A percentile compares a stretch with the other conserved stretches of the same genome.
phyloP scores from a whole-genome alignment of 768 basidiomycete species.

The Panaeolus papilionaceus region DNA sequence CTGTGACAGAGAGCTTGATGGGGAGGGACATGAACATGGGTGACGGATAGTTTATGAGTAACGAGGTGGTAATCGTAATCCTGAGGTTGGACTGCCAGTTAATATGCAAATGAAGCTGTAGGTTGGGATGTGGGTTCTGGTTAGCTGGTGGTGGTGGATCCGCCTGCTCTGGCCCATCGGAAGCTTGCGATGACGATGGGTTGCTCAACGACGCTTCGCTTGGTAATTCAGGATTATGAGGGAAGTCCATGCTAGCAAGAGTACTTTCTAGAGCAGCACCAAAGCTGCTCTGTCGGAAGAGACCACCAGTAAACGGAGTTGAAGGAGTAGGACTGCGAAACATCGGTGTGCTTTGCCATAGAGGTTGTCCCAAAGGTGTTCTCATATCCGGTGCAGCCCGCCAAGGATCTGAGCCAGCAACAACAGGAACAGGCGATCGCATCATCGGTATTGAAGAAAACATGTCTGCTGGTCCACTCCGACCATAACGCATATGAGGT shows the following conservation, averaged over 20 bases:
- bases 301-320: constrained; percentile 35
- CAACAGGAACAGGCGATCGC: constrained; percentile 40
- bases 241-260: constrained; percentile 7
- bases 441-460: constrained; percentile 60
- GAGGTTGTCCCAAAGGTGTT: constrained; percentile 29
- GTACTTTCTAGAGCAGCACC: constrained; percentile 25
- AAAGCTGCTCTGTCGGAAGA: constrained; percentile 24
- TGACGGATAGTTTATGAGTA: constrained; percentile 97
- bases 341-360: constrained; percentile 33
- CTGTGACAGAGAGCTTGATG: constrained; percentile 91
- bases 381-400: constrained; percentile 41
- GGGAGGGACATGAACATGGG: constrained; percentile 97
- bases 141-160: constrained; percentile 31
- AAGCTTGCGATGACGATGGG: constrained; percentile 28
- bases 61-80: constrained; percentile 88
- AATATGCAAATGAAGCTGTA: constrained; percentile 89
- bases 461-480: constrained; percentile 61
- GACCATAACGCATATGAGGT: constrained; percentile 73
- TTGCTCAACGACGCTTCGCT: constrained; percentile 27
- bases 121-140: constrained; percentile 60
- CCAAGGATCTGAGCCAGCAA: constrained; percentile 47
- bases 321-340: constrained; percentile 36
- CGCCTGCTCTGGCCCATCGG: constrained; percentile 24
- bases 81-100: constrained; percentile 89
- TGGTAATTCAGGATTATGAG: constrained; percentile 19